Conservation (phyloP, 75 land plant genomes). For the Cryptomeria japonica region DNA sequence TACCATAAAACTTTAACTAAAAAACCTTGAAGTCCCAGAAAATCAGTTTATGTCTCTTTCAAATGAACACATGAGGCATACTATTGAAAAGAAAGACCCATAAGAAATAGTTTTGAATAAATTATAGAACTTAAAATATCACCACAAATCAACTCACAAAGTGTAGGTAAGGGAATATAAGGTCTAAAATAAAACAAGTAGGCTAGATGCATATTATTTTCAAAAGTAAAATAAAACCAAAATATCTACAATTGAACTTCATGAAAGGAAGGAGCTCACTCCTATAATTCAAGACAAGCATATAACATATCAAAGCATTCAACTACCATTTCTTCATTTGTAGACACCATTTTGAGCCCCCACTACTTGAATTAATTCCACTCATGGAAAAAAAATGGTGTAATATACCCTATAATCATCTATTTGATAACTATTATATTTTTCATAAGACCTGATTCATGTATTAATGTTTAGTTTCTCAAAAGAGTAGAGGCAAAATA, state of each 20-base stretch:
- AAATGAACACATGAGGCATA: background rate
- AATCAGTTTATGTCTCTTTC: background rate
- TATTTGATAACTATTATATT: too few relatives aligned
- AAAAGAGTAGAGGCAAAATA: too few relatives aligned
- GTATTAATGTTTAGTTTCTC: too few relatives aligned
- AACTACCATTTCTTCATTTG: too few relatives aligned
- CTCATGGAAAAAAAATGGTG: too few relatives aligned
- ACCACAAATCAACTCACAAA: background rate
- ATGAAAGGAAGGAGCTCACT: slow-evolving; percentile 76
- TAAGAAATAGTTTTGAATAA: background rate
- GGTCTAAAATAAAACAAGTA: background rate
- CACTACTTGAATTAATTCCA: too few relatives aligned
- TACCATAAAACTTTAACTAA: too few relatives aligned
- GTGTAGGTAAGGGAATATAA: background rate
- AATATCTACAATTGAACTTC: slow-evolving; percentile 71
- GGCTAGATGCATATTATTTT: background rate
- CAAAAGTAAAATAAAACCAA: background rate
- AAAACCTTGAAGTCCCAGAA: too few relatives aligned
- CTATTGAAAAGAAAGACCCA: background rate
- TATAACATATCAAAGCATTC: slow-evolving; percentile 97
- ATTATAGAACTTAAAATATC: background rate
- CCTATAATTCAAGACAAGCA: slow-evolving; percentile 85
- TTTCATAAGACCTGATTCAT: too few relatives aligned
- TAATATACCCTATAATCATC: too few relatives aligned
- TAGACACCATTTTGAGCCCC: too few relatives aligned